These are phyloP conservation scores for Tulasnella sp. DNA, from an alignment of 768 basidiomycete genomes.

Conservation along the genomic window DNA sequence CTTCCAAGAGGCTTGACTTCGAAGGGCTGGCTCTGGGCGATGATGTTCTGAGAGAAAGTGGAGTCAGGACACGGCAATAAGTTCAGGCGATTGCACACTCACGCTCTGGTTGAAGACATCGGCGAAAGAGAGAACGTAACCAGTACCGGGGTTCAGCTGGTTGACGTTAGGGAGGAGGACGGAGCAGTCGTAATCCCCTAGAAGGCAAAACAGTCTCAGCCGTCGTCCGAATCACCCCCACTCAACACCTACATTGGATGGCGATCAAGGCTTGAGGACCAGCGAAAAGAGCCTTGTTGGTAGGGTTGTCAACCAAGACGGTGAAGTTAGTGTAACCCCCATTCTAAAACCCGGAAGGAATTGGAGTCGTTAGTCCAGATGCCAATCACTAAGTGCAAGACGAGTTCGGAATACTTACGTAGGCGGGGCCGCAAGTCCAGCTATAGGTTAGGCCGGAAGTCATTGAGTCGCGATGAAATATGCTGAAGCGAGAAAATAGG, in stretches of 20 bases:
- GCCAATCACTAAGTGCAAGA: neutral
- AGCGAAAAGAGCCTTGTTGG: slow-evolving; percentile 8
- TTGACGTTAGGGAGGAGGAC: slow-evolving; percentile 12
- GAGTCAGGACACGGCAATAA: neutral
- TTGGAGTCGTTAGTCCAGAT: neutral
- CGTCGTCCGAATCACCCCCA: neutral
- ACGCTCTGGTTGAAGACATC: slow-evolving; percentile 25
- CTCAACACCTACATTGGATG: slow-evolving; percentile 9
- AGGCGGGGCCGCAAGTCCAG: slow-evolving; percentile 18
- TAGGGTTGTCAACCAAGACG: slow-evolving; percentile 19
- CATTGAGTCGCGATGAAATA: neutral
- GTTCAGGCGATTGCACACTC: neutral
- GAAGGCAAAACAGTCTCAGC: neutral
- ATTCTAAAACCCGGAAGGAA: neutral
- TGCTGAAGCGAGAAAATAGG: neutral
- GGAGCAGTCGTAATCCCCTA: slow-evolving; percentile 27
- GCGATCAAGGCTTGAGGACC: slow-evolving; percentile 21
- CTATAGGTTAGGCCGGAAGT: neutral
- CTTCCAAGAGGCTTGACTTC: slow-evolving; percentile 24
- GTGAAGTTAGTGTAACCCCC: slow-evolving; percentile 25
- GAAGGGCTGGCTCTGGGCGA: slow-evolving; percentile 23
- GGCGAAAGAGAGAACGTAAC: slow-evolving; percentile 20
- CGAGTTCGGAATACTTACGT: neutral
- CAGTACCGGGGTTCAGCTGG: slow-evolving; percentile 8
- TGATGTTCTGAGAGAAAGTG: slow-evolving; percentile 4